Conservation (phyloP, 768 basidiomycete genomes). For the Pleurotus tuoliensis region DNA sequence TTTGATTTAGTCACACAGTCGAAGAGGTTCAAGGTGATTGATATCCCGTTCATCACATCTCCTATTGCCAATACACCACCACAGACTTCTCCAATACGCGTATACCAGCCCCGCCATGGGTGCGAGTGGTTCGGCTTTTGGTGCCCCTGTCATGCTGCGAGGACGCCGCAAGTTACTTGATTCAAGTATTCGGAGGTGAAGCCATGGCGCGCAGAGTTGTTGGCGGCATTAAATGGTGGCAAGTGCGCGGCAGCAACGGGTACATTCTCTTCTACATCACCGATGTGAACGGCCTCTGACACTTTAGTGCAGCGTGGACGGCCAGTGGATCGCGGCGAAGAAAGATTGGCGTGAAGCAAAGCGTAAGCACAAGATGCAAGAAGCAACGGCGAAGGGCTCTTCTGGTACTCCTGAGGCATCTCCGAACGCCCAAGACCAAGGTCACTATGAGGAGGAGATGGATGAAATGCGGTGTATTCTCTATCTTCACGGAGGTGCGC, state of each 20-base stretch:
- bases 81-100: slow-evolving; percentile 71
- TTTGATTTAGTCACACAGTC: slow-evolving; percentile 64
- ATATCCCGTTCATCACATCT: neutral
- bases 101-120: slow-evolving; percentile 83
- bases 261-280: slow-evolving; percentile 22
- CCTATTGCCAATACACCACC: neutral
- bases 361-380: slow-evolving; percentile 46
- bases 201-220: slow-evolving; percentile 63
- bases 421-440: slow-evolving; percentile 21
- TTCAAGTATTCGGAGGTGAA: slow-evolving; percentile 83
- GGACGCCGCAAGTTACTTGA: slow-evolving; percentile 66
- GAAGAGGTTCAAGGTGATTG: slow-evolving; percentile 69
- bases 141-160: slow-evolving; percentile 77
- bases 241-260: slow-evolving; percentile 84
- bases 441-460: slow-evolving; percentile 64
- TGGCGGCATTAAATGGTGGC: slow-evolving; percentile 98
- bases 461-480: slow-evolving; percentile 83
- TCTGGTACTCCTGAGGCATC: slow-evolving; percentile 11
- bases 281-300: slow-evolving; percentile 6
- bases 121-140: slow-evolving; percentile 64
- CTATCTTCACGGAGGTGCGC: slow-evolving; percentile 71
- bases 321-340: slow-evolving; percentile 83
- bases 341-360: slow-evolving; percentile 78
- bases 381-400: slow-evolving; percentile 25
- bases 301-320: slow-evolving; percentile 56